Percentiles rank a stretch among this genome's conserved stretches.
phyloP scores from a whole-genome alignment of 164 flowering plant species.

The Buxus sempervirens region DNA sequence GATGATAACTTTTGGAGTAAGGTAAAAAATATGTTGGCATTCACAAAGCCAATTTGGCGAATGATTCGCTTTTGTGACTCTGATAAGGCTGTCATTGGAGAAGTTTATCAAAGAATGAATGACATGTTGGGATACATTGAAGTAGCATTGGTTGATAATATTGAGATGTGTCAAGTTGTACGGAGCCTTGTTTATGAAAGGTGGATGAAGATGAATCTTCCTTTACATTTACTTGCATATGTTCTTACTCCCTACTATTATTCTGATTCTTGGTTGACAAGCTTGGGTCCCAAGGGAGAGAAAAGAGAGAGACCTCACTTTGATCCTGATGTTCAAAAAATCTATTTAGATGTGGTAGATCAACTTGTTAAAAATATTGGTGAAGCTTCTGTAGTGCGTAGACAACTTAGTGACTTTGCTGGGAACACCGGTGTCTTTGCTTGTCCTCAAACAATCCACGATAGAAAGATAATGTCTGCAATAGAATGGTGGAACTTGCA shows the following conservation, averaged over 20 bases:
- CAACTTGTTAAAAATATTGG: neutral
- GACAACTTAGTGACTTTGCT: constrained; percentile 13
- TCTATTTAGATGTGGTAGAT: constrained; percentile 7
- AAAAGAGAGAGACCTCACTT: constrained; percentile 10
- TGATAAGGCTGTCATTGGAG: constrained; percentile 15
- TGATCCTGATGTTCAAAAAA: neutral
- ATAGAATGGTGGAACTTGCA: constrained; percentile 19
- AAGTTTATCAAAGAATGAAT: constrained; percentile 23
- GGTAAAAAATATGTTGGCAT: constrained; percentile 5
- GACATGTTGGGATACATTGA: constrained; percentile 15
- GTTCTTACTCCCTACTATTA: constrained; percentile 21
- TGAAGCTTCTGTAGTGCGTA: neutral
- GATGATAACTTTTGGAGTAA: constrained; percentile 20
- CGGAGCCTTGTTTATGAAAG: constrained; percentile 3
- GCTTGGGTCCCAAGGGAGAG: constrained; percentile 3
- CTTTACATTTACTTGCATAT: constrained; percentile 25
- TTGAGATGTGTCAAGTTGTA: neutral
- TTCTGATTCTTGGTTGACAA: constrained; percentile 10
- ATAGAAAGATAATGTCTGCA: constrained; percentile 10
- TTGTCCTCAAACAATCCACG: constrained; percentile 8
- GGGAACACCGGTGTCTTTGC: constrained; percentile 8
- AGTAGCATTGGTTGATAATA: constrained; percentile 5
- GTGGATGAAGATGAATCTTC: constrained; percentile 19
- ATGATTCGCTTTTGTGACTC: too few species aligned
- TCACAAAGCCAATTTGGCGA: constrained; percentile 3